Percentiles rank a stretch among this genome's conserved stretches.
phyloP scores from a whole-genome alignment of 1,139 yeast species.

The Blastobotrys arbuscula region DNA sequence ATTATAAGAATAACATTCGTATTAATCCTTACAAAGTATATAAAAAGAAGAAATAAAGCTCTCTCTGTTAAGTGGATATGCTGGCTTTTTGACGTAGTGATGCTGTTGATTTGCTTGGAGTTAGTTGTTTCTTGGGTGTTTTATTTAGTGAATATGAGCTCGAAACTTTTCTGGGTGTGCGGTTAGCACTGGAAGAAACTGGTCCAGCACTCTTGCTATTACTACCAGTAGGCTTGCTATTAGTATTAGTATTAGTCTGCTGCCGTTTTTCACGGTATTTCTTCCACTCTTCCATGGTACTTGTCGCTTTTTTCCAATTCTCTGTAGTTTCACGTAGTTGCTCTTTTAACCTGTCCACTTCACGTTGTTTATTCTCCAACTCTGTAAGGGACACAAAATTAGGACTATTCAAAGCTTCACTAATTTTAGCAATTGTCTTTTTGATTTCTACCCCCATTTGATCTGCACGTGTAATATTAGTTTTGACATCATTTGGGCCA shows the following conservation, averaged over 20 bases:
- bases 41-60: background rate
- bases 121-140: background rate
- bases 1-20: background rate
- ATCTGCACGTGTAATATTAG: slow-evolving; percentile 19
- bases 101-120: background rate
- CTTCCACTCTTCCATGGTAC: slow-evolving; percentile 32
- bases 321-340: slow-evolving; percentile 26
- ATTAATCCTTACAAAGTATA: no score
- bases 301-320: slow-evolving; percentile 28
- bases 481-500: no score
- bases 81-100: background rate
- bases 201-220: background rate
- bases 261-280: slow-evolving; percentile 18
- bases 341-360: slow-evolving; percentile 19
- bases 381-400: slow-evolving; percentile 25
- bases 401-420: slow-evolving; percentile 21
- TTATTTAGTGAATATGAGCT: background rate
- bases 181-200: background rate
- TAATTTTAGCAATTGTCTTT: slow-evolving; percentile 18
- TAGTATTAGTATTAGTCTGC: background rate
- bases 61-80: background rate
- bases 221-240: background rate
- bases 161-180: background rate
- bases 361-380: slow-evolving; percentile 21
- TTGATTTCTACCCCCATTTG: slow-evolving; percentile 20